Conservation (phyloP, 768 basidiomycete species). For the Sporobolomyces pararoseus region DNA sequence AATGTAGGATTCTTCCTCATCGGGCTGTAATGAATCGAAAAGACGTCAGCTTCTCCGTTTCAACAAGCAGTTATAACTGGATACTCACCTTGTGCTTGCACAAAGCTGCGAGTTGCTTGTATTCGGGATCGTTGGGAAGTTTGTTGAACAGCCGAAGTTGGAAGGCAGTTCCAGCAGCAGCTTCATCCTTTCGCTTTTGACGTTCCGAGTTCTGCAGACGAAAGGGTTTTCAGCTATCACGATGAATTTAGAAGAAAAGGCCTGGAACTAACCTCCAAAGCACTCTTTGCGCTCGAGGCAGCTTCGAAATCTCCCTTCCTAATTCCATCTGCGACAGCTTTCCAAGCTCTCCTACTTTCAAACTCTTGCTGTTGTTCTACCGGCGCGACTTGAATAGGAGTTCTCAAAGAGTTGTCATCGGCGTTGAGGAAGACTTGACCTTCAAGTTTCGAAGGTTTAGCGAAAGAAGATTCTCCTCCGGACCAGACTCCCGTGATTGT, state of each 20-base stretch:
- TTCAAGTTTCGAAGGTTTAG: conserved; percentile 48
- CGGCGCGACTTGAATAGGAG: conserved; percentile 66
- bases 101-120: conserved; percentile 18
- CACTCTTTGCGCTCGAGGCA: conserved; percentile 81
- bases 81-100: conserved; percentile 35
- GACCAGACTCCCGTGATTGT: conserved; percentile 79
- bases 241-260: not conserved
- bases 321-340: conserved; percentile 82
- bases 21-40: conserved; percentile 1
- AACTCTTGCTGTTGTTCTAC: conserved; percentile 64
- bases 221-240: too few relatives aligned
- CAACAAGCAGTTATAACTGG: not conserved
- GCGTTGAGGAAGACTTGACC: conserved; percentile 71
- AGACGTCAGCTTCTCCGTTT: not conserved
- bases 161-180: conserved; percentile 66
- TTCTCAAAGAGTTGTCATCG: conserved; percentile 58
- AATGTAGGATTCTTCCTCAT: conserved; percentile 31
- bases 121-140: conserved; percentile 66
- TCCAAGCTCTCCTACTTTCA: conserved; percentile 84
- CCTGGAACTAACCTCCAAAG: conserved; percentile 67
- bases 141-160: conserved; percentile 70
- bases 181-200: conserved; percentile 80
- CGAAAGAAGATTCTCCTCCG: conserved; percentile 49
- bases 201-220: conserved; percentile 76
- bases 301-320: conserved; percentile 79